These are phyloP conservation scores for Kalmusia sp. DNA, from an alignment of 2,329 filamentous ascomycete genomes.

Conservation along the genomic window DNA sequence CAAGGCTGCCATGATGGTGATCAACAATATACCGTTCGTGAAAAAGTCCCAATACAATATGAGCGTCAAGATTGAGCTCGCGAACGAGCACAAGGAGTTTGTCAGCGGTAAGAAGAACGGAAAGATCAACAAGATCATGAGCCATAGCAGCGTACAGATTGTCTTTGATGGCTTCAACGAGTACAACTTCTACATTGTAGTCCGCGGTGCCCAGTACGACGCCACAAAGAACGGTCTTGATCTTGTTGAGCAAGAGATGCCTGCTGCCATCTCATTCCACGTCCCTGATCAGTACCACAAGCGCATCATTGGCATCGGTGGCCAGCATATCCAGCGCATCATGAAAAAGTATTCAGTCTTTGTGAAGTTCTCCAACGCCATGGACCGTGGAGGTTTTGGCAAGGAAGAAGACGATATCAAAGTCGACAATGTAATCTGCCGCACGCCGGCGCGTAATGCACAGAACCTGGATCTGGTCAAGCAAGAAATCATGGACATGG, in stretches of 20 bases:
- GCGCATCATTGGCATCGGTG: slow-evolving; percentile 97
- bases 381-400: slow-evolving; percentile 92
- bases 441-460: slow-evolving; percentile 94
- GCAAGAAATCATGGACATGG: slow-evolving; percentile 99
- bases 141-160: slow-evolving; percentile 98
- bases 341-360: slow-evolving; percentile 99
- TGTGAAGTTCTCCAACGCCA: slow-evolving; percentile 98
- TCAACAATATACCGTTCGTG: slow-evolving; percentile 90
- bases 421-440: slow-evolving; percentile 98
- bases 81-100: slow-evolving; percentile 99
- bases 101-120: slow-evolving; percentile 99
- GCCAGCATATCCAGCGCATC: slow-evolving; percentile 98
- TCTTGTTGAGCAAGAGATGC: slow-evolving; percentile 98
- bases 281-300: slow-evolving; percentile 99
- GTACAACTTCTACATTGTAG: slow-evolving; percentile 99
- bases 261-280: slow-evolving; percentile 97
- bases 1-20: slow-evolving; percentile 92
- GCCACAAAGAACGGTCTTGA: slow-evolving; percentile 91
- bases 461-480: slow-evolving; percentile 97
- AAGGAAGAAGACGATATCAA: slow-evolving; percentile 98
- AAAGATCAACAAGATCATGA: slow-evolving; percentile 99
- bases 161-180: slow-evolving; percentile 99
- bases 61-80: slow-evolving; percentile 96
- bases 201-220: slow-evolving; percentile 90
- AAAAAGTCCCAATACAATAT: slow-evolving; percentile 89